A percentile compares a stretch with the other conserved stretches of the same genome.
These are phyloP conservation scores for Acarospora socialis DNA, from an alignment of 2,329 filamentous ascomycete species.

Conservation along the genomic window DNA sequence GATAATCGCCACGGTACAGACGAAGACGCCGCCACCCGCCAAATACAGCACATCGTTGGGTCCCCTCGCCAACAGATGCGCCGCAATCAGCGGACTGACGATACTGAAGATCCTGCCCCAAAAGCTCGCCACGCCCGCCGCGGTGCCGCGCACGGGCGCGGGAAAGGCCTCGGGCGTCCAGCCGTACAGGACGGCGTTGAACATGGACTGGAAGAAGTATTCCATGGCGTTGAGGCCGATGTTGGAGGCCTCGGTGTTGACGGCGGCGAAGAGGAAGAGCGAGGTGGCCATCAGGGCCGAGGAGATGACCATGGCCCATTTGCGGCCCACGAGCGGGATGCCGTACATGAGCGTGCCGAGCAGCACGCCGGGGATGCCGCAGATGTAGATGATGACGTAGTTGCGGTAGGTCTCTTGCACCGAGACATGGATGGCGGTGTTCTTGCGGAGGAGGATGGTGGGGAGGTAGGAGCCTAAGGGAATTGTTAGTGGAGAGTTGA, in stretches of 20 bases:
- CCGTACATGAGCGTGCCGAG: constrained; percentile 30
- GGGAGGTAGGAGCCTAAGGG: constrained; percentile 27
- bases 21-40: constrained; percentile 28
- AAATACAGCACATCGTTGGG: constrained; percentile 41
- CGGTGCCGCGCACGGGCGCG: constrained; percentile 36
- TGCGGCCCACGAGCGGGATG: constrained; percentile 32
- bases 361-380: constrained; percentile 22
- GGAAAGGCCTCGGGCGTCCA: constrained; percentile 40
- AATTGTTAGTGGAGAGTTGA: background rate
- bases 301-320: constrained; percentile 29
- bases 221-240: constrained; percentile 38
- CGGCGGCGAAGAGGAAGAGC: constrained; percentile 29
- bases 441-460: constrained; percentile 20
- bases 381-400: constrained; percentile 24
- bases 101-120: constrained; percentile 46
- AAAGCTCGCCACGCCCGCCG: constrained; percentile 43
- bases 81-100: constrained; percentile 41
- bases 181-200: constrained; percentile 38
- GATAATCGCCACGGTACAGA: constrained; percentile 15
- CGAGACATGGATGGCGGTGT: constrained; percentile 15
- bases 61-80: constrained; percentile 26
- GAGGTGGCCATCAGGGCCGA: constrained; percentile 30
- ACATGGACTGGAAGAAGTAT: constrained; percentile 39
- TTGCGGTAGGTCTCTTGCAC: constrained; percentile 20
- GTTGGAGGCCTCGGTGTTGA: constrained; percentile 32